Evolutionary conservation across 2,329 filamentous ascomycete species (phyloP), one percentile per base, ranked within the genome.

Genomic region (Ceratocystis ficicola): DNA sequence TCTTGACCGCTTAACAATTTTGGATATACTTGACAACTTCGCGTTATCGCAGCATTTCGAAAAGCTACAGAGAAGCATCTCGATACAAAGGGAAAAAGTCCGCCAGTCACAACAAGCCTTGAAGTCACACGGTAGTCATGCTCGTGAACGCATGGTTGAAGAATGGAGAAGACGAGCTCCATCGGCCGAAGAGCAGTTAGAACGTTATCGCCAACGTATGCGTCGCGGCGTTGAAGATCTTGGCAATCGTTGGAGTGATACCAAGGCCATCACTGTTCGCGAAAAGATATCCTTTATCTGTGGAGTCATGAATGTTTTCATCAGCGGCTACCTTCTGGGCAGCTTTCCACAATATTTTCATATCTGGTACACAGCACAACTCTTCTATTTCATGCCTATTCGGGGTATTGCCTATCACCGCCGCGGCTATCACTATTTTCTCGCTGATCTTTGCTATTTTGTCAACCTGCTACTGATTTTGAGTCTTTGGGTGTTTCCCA

Each of bases 251-350:
- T 99, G 93, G 92, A 94, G 89, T 73, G 89, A 96, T 73, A 90
- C 89, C 20, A 90, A 90, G 72, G 86, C 85, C 7, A 91, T 99
- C 71, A 96, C 91, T 1, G 76, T 89, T 62, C 86, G 92, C 67
- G 94, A 99, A 77, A 99, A 99, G 80, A 79, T 95, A 62, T 92
- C 93, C 5, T 99, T 99, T 76, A 96, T 99, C 69, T 93, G 86
- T 68, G 94, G 91, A 71, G 92, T 96, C 70, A 84, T 96, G 77
- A 99, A 99, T 77, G 94, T 99, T 74, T 95, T 99, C 76, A 86
- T 97, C 73, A 95, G 90, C 70, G 94, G 93, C 67, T 97, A 96
- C 74, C 79, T 99, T 60, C 88, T 99, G 64, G 94, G 94, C 68
- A 90, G 85, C 36, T 87, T 81, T 71, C 91, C 94, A 0, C 81